Evolutionary conservation across 2,329 filamentous ascomycete genomes (phyloP), one percentile per base, ranked within the genome.

Genomic region (Emergomyces pasteurianus): DNA sequence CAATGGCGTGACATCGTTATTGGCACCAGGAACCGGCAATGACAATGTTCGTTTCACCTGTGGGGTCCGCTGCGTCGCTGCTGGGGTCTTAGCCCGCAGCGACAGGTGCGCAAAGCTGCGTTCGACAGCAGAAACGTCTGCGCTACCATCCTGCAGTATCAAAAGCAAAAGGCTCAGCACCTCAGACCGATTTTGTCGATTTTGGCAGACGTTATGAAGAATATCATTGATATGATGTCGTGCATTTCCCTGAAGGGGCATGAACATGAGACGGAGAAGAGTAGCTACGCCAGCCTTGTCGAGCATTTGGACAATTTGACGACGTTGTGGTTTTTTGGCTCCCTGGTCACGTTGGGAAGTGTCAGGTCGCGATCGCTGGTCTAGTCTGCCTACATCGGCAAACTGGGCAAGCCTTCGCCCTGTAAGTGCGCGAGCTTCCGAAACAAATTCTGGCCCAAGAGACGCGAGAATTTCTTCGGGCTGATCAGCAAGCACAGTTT

Each of bases 241-340:
- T 56, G 94, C 87, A 63, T 89, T 94, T 26, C 89, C 90, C 65
- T 92, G 89, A 66, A 96, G 90, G 55, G 90, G 88, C 68, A 97
- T 91, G 73, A 99, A 99, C 92, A 99, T 96, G 10, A 99, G 82
- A n/a, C 95, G 89, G 50, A 99, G 81, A 40, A 99, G 79, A n/a
- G 94, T 97, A 31, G 95, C 94, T 65, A 99, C 87, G 31, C 95
- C 94, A 54, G 92, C 83, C 75, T 96, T 96, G 74, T 99, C 94
- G 36, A 99, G 83, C 88, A 99, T 96, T 72, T 99, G 94, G 28
- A 96, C 89, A 61, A 95, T 88, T 26, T 90, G 86, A 63, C 89
- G 88, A 61, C 89, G 86, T 68, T 88, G 87, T 43, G 80, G 76
- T 76, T 91, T 92, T 71, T 81, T 82, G 0, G 70, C 63, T 61